Evolutionary conservation across 2,329 filamentous ascomycete genomes (phyloP), one percentile per base, ranked within the genome.

Genomic region (Alternaria triticina): DNA sequence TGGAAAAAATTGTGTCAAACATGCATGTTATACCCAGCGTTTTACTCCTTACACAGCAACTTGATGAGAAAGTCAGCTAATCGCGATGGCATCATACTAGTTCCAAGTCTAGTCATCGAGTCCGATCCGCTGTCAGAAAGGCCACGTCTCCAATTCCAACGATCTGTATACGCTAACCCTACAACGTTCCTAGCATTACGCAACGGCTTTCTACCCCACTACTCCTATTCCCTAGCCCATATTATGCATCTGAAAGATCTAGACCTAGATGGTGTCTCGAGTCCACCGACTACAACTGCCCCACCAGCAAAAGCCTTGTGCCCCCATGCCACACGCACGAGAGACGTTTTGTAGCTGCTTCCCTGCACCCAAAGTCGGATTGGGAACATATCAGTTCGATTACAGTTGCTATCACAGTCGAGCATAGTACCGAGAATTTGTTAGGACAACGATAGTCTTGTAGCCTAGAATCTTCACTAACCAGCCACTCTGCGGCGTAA

Each of bases 181-280:
- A 57, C 54, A 13, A 30, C 4, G 54, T 50, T 28, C 13, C 43
- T 54, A 47, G 54, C 17, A 61, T 43, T n/a, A 61, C 27, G 13
- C 27, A 49, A 52, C 22, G 22, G 25, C n/a, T 44, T 28, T 46
- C 23, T 12, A 47, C 57, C 50, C 57, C 57, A 60, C 55, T 46
- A 36, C 0, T 36, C 20, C 12, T 9, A 10, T 33, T 9, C n/a
- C 13, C 36, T 28, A 46, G 7, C 13, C n/a, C 47, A n/a, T 3
- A 30, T 30, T 3, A 30, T 30, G 30, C 49, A 52, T 36, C 13
- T 12, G 13, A 40, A 52, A n/a, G 33, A 23, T 25, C 28, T 40
- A 40, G 49, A 12, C 9, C 20, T 1, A 9, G 13, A 5, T 36
- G 2, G 33, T 36, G 0, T 3, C 33, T 36, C 15, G 33, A 36